These are phyloP conservation scores for Escovopsis sp. DNA, from an alignment of 2,329 filamentous ascomycete genomes.

Conservation along the genomic window DNA sequence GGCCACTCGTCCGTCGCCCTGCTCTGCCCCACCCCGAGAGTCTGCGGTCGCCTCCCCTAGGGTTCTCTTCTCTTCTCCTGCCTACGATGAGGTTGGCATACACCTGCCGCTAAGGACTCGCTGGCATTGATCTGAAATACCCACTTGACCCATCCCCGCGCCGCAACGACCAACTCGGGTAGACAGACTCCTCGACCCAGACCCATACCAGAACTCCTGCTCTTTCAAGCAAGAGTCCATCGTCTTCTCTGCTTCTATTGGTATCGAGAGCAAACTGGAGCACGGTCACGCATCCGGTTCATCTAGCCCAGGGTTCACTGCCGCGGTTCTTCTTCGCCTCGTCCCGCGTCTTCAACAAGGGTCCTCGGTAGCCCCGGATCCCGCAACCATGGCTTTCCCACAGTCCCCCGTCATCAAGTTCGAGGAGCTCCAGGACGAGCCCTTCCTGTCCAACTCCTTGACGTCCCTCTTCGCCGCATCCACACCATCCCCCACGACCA, in stretches of 20 bases:
- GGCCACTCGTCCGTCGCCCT: constrained; percentile 6
- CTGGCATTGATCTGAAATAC: too few relatives aligned
- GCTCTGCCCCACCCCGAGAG: constrained; percentile 10
- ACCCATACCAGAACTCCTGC: background rate
- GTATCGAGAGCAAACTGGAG: too few relatives aligned
- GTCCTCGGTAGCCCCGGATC: background rate
- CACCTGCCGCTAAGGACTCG: too few relatives aligned
- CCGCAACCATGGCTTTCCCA: constrained; percentile 20
- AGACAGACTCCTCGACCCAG: too few relatives aligned
- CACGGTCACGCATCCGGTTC: too few relatives aligned
- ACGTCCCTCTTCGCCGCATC: constrained; percentile 30
- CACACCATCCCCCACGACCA: constrained; percentile 14
- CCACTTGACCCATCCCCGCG: too few relatives aligned
- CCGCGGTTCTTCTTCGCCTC: too few relatives aligned
- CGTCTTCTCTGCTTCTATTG: too few relatives aligned
- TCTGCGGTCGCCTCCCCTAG: constrained; percentile 2
- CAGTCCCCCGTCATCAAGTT: constrained; percentile 34
- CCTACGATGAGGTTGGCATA: too few relatives aligned
- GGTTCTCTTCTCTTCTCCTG: background rate
- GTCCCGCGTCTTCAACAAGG: too few relatives aligned
- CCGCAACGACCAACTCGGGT: too few relatives aligned
- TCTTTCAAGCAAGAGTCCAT: background rate
- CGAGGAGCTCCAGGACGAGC: constrained; percentile 38
- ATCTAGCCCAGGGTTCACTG: too few relatives aligned
- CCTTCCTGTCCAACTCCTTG: constrained; percentile 35